Percentiles rank a stretch among this genome's conserved stretches.
These are phyloP conservation scores for Tagetes erecta DNA, from an alignment of 129 eudicot genomes.

Conservation along the genomic window DNA sequence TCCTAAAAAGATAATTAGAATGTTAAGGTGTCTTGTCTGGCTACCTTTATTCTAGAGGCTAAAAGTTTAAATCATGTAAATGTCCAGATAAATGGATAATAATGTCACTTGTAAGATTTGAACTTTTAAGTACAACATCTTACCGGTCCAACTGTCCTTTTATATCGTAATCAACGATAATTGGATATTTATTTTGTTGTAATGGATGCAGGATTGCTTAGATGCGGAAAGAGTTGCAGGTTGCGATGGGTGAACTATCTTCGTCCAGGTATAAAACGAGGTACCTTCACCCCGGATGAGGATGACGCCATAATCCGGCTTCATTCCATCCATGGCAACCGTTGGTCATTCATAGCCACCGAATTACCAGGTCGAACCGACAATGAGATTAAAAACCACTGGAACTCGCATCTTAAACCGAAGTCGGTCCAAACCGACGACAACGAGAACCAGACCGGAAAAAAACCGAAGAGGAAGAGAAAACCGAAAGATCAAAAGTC, in stretches of 20 bases:
- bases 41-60: too few species aligned
- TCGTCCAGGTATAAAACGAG: constrained; percentile 45
- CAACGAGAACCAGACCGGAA: constrained; percentile 5
- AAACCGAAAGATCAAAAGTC: constrained; percentile 20
- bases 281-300: constrained; percentile 42
- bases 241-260: constrained; percentile 48
- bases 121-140: too few species aligned
- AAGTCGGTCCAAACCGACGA: neutral
- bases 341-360: constrained; percentile 44
- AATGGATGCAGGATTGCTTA: constrained; percentile 22
- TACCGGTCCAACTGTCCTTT: too few species aligned
- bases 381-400: constrained; percentile 47
- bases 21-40: too few species aligned
- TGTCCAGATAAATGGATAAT: too few species aligned
- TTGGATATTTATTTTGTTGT: neutral
- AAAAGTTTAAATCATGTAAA: too few species aligned
- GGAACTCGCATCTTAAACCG: constrained; percentile 45
- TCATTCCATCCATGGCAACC: constrained; percentile 40
- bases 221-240: constrained; percentile 51
- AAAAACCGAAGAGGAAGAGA: constrained; percentile 21
- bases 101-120: too few species aligned
- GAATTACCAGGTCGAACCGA: constrained; percentile 48
- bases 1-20: too few species aligned
- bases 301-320: constrained; percentile 33
- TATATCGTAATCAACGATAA: too few species aligned